A percentile compares a stretch with the other conserved stretches of the same genome.
Evolutionary conservation across 805 yeast species (phyloP).

Genomic region (Kazachstania africana): DNA sequence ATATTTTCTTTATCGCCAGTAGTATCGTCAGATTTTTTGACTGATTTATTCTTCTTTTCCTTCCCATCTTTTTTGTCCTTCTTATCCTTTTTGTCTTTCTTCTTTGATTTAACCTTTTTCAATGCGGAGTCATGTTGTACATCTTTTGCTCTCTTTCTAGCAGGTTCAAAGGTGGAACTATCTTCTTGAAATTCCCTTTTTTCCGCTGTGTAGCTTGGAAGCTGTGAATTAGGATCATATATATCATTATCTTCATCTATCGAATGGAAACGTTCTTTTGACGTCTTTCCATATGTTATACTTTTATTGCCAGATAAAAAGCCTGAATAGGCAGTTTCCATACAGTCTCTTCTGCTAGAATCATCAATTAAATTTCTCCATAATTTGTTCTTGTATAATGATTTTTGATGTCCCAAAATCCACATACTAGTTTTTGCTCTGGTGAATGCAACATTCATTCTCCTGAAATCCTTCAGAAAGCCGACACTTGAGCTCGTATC

Average conservation of each 20-base stretch:
- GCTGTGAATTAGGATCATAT: too few relatives aligned
- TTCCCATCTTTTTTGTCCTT: constrained; percentile 3
- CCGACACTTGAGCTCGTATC: constrained; percentile 53
- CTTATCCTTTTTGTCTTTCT: constrained; percentile 3
- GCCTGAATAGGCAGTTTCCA: constrained; percentile 21
- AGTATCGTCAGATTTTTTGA: too few relatives aligned
- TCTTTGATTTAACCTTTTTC: constrained; percentile 2
- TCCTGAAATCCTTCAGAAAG: constrained; percentile 77
- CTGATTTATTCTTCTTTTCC: constrained; percentile 3
- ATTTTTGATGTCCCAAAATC: constrained; percentile 74
- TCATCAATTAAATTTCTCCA: constrained; percentile 65
- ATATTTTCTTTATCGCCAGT: constrained; percentile 1
- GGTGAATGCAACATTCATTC: constrained; percentile 95
- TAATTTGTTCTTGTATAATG: constrained; percentile 50
- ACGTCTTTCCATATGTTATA: too few relatives aligned
- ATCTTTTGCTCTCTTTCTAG: constrained; percentile 1
- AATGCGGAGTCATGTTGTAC: not conserved
- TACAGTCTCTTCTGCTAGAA: constrained; percentile 40
- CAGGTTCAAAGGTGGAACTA: too few relatives aligned
- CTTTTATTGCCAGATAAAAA: too few relatives aligned
- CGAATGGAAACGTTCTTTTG: too few relatives aligned
- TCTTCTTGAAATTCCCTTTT: not conserved
- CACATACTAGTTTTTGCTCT: constrained; percentile 88
- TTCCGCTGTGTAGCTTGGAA: too few relatives aligned
- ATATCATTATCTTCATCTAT: constrained; percentile 2